Conservation (phyloP, 2,329 filamentous ascomycete genomes). For the Cladosporium velox region DNA sequence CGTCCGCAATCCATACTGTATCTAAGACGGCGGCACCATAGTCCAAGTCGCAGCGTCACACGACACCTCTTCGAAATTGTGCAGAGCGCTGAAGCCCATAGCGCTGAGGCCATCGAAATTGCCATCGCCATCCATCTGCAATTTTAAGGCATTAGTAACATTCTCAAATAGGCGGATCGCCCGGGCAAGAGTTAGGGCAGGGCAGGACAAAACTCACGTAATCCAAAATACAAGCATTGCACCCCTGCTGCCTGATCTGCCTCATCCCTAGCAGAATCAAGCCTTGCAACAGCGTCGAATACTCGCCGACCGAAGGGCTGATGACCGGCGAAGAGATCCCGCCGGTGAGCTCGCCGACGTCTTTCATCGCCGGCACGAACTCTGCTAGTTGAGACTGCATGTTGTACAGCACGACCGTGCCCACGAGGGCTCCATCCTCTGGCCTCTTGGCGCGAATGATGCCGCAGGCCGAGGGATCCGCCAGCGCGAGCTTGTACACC, state of each 20-base stretch:
- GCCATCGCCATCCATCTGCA: constrained; percentile 69
- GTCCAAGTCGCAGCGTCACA: constrained; percentile 65
- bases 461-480: constrained; percentile 70
- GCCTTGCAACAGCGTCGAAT: constrained; percentile 73
- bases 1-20: background rate
- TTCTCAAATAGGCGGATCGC: background rate
- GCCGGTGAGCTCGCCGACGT: constrained; percentile 61
- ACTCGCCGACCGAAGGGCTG: constrained; percentile 65
- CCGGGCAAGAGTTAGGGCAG: constrained; percentile 1
- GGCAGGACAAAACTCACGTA: constrained; percentile 63
- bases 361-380: constrained; percentile 68
- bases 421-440: constrained; percentile 68
- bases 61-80: constrained; percentile 80
- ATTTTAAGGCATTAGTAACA: constrained; percentile 20
- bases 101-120: constrained; percentile 71
- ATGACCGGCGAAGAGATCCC: constrained; percentile 82
- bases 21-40: constrained; percentile 33
- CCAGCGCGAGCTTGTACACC: constrained; percentile 74
- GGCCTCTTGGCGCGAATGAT: constrained; percentile 79
- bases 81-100: constrained; percentile 78
- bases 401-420: constrained; percentile 78
- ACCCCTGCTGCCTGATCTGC: constrained; percentile 78
- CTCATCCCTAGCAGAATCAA: constrained; percentile 77
- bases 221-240: constrained; percentile 71
- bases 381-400: constrained; percentile 67